Evolutionary conservation across 2,329 filamentous ascomycete species (phyloP).

Genomic region (Colletotrichum kahawae): DNA sequence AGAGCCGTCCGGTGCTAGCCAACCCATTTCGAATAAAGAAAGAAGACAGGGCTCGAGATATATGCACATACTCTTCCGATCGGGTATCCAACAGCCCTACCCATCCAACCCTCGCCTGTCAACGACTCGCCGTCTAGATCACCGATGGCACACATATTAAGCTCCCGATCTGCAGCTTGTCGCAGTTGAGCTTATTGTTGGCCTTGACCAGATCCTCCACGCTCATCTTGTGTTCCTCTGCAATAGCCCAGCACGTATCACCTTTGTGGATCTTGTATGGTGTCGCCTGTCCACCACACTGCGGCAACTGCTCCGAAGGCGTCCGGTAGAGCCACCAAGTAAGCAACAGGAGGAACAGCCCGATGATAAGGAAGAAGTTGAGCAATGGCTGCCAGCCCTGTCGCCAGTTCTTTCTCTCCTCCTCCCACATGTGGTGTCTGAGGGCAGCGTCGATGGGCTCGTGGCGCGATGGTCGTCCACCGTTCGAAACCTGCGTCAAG

Average conservation of each 20-base stretch:
- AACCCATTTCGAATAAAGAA: neutral
- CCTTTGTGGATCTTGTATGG: constrained; percentile 46
- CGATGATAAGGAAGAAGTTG: constrained; percentile 61
- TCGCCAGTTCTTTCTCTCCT: constrained; percentile 49
- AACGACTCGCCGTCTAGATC: neutral
- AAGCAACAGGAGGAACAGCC: constrained; percentile 54
- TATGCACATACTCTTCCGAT: neutral
- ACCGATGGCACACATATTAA: constrained; percentile 48
- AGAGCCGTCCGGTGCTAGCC: neutral
- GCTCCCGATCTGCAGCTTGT: constrained; percentile 44
- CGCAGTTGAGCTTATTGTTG: constrained; percentile 54
- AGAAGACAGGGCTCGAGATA: neutral
- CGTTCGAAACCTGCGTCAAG: constrained; percentile 44
- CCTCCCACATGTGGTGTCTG: neutral
- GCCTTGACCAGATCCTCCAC: constrained; percentile 50
- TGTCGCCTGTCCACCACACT: constrained; percentile 17
- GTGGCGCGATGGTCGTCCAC: constrained; percentile 32
- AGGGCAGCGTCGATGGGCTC: constrained; percentile 30
- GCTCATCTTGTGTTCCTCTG: constrained; percentile 42
- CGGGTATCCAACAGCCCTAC: neutral
- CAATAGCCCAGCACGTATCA: constrained; percentile 61
- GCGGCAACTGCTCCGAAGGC: constrained; percentile 21
- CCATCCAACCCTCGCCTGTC: neutral
- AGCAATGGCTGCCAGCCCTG: constrained; percentile 59
- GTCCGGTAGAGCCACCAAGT: constrained; percentile 51